A percentile compares a stretch with the other conserved stretches of the same genome.
phyloP scores from a whole-genome alignment of 73 alveolate species.

The Tetrahymena malaccensis region DNA sequence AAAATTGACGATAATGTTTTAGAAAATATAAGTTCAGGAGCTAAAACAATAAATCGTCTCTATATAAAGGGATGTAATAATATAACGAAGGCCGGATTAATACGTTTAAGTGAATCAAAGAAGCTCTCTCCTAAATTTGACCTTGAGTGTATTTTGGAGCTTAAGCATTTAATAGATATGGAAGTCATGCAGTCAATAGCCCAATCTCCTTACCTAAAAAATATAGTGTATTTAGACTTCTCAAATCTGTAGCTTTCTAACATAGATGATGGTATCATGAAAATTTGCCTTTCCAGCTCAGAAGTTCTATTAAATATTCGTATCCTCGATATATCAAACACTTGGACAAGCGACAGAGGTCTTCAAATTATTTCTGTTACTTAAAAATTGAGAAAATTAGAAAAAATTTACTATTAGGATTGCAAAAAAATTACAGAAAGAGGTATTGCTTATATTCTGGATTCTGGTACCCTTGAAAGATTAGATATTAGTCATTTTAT shows the following conservation, averaged over 20 bases:
- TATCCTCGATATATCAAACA: not conserved
- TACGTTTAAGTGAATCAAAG: not conserved
- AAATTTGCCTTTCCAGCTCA: not conserved
- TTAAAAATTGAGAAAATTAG: not conserved
- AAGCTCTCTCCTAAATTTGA: not conserved
- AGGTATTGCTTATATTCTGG: not conserved
- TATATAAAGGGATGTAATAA: not conserved
- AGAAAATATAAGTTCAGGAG: not conserved
- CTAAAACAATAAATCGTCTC: not conserved
- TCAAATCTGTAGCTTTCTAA: not conserved
- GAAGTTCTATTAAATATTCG: not conserved
- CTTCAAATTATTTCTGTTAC: not conserved
- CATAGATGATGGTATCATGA: not conserved
- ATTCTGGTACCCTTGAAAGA: not conserved
- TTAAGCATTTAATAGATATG: not conserved
- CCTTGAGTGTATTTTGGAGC: not conserved
- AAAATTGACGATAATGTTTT: not conserved
- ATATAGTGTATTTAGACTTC: not conserved
- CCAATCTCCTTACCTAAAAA: not conserved
- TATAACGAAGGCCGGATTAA: not conserved
- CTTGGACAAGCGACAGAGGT: not conserved
- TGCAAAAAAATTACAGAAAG: not conserved
- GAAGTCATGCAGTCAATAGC: not conserved
- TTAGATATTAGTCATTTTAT: not conserved
- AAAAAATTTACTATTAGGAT: not conserved